Base-by-base conservation (phyloP, 768 basidiomycete genomes). In the Trichaptum fuscoviolaceum region DNA sequence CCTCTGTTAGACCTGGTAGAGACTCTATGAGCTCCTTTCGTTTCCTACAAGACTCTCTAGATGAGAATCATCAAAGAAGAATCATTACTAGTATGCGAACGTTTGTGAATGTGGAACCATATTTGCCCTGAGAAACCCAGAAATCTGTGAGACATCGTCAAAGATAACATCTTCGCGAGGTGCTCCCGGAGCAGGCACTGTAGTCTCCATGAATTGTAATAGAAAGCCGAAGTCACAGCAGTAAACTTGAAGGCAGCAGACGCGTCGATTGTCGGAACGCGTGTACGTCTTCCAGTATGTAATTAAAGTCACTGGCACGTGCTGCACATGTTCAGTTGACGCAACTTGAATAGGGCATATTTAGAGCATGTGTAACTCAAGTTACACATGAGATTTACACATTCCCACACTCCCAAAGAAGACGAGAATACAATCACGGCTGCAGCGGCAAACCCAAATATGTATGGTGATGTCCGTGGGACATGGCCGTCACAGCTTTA, bases 1-100 rank as follows among this genome's bases (percentile, higher is more conserved):
- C 73, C 70, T 88, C 87, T 1, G 80, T 80, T 34, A 87, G 69
- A 64, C 76, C 78, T 10, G 87, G 86, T 9, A 90, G 80, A 20
- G 69, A 73, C 4, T 75, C 70, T 25, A 86, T 72, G 64, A 87
- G 71, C n/a, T 76, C 74, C 66, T 79, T 67, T 35, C 67, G 62
- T 30, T 66, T 67, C 63, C 69, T 70, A 60, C 36, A 64, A n/a
- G 42, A 10, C 36, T 24, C 30, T 10, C n/a, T 60, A 35, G 59
- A 18, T 61, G 2, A 34, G 59, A 61, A 15, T 15, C 18, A 17
- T 2, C 3, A 34, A 1, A 61, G 12, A 2, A 24, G 59, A 61
- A 61, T 17, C 59, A 61, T 61, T 4, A n/a, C n/a, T n/a, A n/a
- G n/a, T n/a, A 52, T 15, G 42, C 42, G 42, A 52, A 52, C 42